Percentiles rank a stretch among this genome's conserved stretches.
phyloP scores from a whole-genome alignment of 2,329 filamentous ascomycete species.

The Venturia aucupariae region DNA sequence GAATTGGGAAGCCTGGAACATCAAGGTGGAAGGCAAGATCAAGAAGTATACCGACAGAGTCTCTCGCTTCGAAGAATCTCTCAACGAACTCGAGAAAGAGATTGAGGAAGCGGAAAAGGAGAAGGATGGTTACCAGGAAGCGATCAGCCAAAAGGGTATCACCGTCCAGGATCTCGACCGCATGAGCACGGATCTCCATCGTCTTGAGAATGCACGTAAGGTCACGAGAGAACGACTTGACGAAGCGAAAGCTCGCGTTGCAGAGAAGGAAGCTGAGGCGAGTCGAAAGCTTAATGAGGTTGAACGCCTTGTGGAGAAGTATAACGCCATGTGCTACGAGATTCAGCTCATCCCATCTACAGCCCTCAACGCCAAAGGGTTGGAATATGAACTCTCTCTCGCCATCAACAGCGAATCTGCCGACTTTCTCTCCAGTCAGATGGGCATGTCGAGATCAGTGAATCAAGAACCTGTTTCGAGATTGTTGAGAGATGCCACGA shows the following conservation, averaged over 20 bases:
- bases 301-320: conserved; percentile 80
- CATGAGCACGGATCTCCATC: conserved; percentile 91
- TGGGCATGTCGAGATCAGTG: conserved; percentile 35
- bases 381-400: conserved; percentile 75
- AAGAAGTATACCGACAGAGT: conserved; percentile 81
- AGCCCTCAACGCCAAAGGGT: conserved; percentile 75
- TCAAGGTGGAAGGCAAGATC: conserved; percentile 69
- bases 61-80: conserved; percentile 74
- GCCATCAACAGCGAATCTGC: conserved; percentile 60
- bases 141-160: conserved; percentile 87
- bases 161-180: conserved; percentile 98
- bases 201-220: conserved; percentile 82
- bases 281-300: conserved; percentile 80
- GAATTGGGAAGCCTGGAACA: conserved; percentile 95
- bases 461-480: conserved; percentile 54
- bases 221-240: conserved; percentile 66
- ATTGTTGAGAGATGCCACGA: conserved; percentile 69
- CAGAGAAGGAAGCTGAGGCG: conserved; percentile 82
- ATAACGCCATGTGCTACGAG: conserved; percentile 91
- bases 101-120: conserved; percentile 76
- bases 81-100: conserved; percentile 64
- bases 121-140: conserved; percentile 66
- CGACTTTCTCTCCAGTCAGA: conserved; percentile 55
- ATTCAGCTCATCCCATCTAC: conserved; percentile 81
- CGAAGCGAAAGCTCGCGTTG: conserved; percentile 72